A percentile compares a stretch with the other conserved stretches of the same genome.
Evolutionary conservation across 176 grass and related monocot genomes (phyloP).

Genomic region (Urochloa ruziziensis): DNA sequence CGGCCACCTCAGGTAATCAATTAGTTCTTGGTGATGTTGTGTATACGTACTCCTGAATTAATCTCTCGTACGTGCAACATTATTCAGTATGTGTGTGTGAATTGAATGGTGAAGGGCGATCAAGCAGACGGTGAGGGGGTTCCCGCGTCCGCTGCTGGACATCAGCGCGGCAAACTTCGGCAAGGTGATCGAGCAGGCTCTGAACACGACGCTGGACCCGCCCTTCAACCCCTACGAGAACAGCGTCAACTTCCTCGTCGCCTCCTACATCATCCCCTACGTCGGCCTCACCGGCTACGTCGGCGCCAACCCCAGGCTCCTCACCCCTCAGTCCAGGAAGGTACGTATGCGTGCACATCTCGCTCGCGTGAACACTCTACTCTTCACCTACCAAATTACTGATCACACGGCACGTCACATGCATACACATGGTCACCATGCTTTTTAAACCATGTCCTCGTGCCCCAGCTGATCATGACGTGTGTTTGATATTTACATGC

Average conservation of each 20-base stretch:
- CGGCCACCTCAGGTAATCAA: slow-evolving; percentile 63
- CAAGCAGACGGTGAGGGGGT: slow-evolving; percentile 62
- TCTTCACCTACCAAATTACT: not conserved
- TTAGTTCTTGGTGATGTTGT: too few species aligned
- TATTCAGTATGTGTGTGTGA: not conserved
- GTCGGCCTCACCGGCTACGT: slow-evolving; percentile 94
- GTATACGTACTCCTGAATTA: too few species aligned
- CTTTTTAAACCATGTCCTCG: not conserved
- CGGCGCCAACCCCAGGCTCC: slow-evolving; percentile 76
- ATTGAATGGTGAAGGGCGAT: slow-evolving; percentile 59
- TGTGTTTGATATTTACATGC: too few species aligned
- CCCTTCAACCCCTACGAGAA: slow-evolving; percentile 89
- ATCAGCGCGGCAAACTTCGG: slow-evolving; percentile 70
- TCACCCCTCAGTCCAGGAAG: slow-evolving; percentile 61
- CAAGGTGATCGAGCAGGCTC: slow-evolving; percentile 64
- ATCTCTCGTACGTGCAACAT: too few species aligned
- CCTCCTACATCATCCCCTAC: slow-evolving; percentile 87
- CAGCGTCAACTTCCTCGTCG: slow-evolving; percentile 79
- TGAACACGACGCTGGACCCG: slow-evolving; percentile 60
- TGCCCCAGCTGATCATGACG: too few species aligned
- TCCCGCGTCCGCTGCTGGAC: slow-evolving; percentile 74
- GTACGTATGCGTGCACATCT: not conserved
- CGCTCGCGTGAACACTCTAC: slow-evolving; percentile 23
- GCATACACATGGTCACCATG: too few species aligned
- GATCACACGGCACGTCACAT: too few species aligned